Evolutionary conservation across 1,139 yeast genomes (phyloP).

Genomic region (Geotrichum carabidarum): DNA sequence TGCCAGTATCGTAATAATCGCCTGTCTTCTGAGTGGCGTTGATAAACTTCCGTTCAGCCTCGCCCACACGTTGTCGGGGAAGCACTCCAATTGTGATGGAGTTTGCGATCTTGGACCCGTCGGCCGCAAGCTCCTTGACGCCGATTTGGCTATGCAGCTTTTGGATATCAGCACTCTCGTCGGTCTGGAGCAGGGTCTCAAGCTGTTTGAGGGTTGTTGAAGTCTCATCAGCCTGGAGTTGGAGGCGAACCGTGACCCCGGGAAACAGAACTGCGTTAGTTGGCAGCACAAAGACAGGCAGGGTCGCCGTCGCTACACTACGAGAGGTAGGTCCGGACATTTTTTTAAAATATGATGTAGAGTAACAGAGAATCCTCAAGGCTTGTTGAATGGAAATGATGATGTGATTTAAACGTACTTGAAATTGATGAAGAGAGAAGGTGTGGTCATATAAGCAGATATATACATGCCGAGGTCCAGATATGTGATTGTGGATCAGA

Average conservation of each 20-base stretch:
- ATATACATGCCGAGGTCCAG: no score
- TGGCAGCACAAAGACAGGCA: slow-evolving; percentile 21
- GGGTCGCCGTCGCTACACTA: not conserved
- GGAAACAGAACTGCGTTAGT: slow-evolving; percentile 24
- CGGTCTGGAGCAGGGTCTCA: not conserved
- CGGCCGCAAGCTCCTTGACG: not conserved
- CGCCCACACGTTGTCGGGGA: not conserved
- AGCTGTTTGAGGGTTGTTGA: slow-evolving; percentile 13
- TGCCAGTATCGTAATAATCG: slow-evolving; percentile 23
- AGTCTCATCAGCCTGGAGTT: slow-evolving; percentile 17
- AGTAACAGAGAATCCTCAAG: no score
- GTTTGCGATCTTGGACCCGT: not conserved
- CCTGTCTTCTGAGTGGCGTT: not conserved
- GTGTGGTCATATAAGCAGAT: no score
- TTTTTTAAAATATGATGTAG: no score
- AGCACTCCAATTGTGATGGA: not conserved
- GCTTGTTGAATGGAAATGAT: no score
- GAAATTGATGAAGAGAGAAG: no score
- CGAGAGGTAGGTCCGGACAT: no score
- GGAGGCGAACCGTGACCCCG: slow-evolving; percentile 22
- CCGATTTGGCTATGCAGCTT: not conserved
- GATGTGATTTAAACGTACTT: no score
- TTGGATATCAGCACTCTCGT: not conserved
- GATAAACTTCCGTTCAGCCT: not conserved
- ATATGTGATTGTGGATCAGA: no score